Percentiles rank a stretch among this genome's conserved stretches.
Evolutionary conservation across 495 filamentous ascomycete genomes (phyloP).

Genomic region (Podospora fimiseda): DNA sequence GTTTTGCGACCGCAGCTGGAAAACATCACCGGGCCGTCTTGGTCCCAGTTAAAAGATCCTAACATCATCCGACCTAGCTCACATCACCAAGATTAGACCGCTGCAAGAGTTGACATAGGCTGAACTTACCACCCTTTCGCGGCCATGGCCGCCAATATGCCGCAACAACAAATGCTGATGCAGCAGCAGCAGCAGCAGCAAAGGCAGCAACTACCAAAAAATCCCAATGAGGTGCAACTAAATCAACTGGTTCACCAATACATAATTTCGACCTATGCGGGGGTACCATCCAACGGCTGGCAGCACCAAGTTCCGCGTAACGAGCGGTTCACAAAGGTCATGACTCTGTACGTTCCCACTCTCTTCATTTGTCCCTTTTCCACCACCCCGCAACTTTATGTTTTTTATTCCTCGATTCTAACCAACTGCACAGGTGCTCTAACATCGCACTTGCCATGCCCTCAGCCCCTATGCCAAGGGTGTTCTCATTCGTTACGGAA

Average conservation of each 20-base stretch:
- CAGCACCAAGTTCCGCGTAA: conserved; percentile 23
- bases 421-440: conserved; percentile 29
- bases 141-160: conserved; percentile 47
- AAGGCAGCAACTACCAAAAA: conserved; percentile 19
- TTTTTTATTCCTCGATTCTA: conserved; percentile 1
- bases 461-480: conserved; percentile 20
- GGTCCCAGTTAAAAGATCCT: not conserved
- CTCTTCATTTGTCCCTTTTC: no score
- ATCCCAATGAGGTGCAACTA: not conserved
- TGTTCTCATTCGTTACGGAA: conserved; percentile 24
- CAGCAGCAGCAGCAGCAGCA: conserved; percentile 25
- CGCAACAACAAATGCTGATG: conserved; percentile 32
- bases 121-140: conserved; percentile 22
- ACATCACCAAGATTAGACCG: no score
- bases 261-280: not conserved
- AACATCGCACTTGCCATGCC: conserved; percentile 38
- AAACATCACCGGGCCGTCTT: not conserved
- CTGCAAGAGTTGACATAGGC: no score
- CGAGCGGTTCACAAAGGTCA: conserved; percentile 28
- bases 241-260: not conserved
- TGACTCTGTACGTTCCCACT: conserved; percentile 28
- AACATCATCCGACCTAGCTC: no score
- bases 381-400: no score
- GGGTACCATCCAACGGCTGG: conserved; percentile 23
- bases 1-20: not conserved